Base-by-base conservation (phyloP, 2,329 filamentous ascomycete species). In the Mollisiaceae sp. region DNA sequence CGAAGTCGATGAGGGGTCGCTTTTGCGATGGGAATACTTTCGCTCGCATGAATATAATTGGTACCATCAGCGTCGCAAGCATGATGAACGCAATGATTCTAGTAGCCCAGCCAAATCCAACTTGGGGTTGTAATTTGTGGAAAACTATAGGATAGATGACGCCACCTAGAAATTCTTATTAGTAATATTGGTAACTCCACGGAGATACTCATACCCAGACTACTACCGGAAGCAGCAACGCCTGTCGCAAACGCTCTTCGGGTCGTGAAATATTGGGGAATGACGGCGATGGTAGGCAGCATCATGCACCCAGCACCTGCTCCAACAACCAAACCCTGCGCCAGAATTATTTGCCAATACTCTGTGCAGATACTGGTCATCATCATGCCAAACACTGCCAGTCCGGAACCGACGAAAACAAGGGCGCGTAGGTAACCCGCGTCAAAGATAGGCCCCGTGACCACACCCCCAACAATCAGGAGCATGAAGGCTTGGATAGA, bases 251-350 rank as follows among this genome's bases (percentile, higher is more conserved):
- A 63, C 36, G 70, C 69, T 43, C 77, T 61, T 45, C 63, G 64
- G 12, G 64, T 69, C 14, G 71, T 75, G 62, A 77, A 69, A 32
- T 73, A 71, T 12, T 89, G 89, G 4, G 88, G 85, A 1, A 91
- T 78, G 3, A 90, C 83, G 1, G 89, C 85, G 38, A 92, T 82
- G 32, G 50, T 83, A 81, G 0, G 90, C 86, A 57, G 88, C 85
- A 76, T 90, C 91, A 5, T 91, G 76, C 66, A 82, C 86, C 3
- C 82, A 80, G 9, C 22, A 22, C 69, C 70, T 1, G 82, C 67
- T 5, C 84, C 83, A 32, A 82, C 69, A 58, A 82, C 82, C 38
- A 86, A 62, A 18, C 85, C 85, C 72, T 87, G 85, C 0, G 82
- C 77, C 14, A 87, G 77, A 43, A 87, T 77, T 47, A 86, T 73